Conservation (phyloP, 2,329 filamentous ascomycete genomes). For the Fusarium pseudoanthophilum region DNA sequence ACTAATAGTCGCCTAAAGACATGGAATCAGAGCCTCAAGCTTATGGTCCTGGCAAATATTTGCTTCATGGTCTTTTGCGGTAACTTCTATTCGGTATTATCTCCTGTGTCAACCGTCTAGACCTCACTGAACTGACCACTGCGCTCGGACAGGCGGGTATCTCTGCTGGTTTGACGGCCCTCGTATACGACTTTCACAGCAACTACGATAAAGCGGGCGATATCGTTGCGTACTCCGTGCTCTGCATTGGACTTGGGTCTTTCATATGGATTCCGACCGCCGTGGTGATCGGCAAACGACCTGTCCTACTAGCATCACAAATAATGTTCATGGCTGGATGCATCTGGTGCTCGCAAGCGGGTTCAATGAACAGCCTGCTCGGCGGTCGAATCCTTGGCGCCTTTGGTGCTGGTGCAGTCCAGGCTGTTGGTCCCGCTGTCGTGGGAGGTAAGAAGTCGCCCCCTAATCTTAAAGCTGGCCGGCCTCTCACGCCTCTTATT, state of each 20-base stretch:
- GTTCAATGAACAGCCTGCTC: background rate
- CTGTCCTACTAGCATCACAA: background rate
- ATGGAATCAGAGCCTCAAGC: background rate
- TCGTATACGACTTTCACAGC: background rate
- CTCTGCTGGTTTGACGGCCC: background rate
- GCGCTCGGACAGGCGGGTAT: background rate
- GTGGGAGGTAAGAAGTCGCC: background rate
- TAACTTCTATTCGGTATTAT: background rate
- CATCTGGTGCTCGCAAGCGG: background rate
- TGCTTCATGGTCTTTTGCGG: background rate
- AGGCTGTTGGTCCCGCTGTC: background rate
- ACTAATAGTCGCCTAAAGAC: background rate
- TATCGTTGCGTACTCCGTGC: background rate
- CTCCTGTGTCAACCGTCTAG: no score
- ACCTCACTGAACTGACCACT: background rate
- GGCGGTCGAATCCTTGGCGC: background rate
- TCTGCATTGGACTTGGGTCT: background rate
- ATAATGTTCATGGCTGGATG: background rate
- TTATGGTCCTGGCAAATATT: background rate
- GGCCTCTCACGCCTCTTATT: accelerated
- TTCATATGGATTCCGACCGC: slow-evolving; percentile 1
- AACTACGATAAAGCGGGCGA: background rate
- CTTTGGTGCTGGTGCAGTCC: background rate
- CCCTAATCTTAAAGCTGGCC: no score
- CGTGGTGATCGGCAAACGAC: background rate